Base-by-base conservation (phyloP, 1,139 yeast species). In the Yamadazyma sp. region DNA sequence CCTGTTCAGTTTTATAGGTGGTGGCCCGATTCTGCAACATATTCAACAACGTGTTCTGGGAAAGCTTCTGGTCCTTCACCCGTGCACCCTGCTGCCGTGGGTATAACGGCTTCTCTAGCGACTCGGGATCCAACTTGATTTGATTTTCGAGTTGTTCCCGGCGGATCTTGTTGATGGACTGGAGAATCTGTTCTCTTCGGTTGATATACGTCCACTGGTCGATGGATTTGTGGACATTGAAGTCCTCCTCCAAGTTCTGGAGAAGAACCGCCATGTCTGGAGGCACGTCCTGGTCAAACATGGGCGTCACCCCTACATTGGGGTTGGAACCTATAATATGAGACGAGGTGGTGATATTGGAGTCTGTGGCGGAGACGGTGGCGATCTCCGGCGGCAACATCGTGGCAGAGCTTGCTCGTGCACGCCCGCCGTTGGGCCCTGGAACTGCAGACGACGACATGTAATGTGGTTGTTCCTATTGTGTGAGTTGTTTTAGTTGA, bases 1-100 rank as follows among this genome's bases (percentile, higher is more conserved):
- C 97, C 14, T 74, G 71, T 43, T 86, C 90, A 17, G 76, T 67
- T 31, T 80, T 80, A 50, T 82, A 82, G 2, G 77, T 62, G 17
- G 72, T 69, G 2, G 90, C 95, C 28, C 98, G 66, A 41, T 80
- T 80, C 29, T 90, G 70, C 45, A 92, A 66, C 21, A 89, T 83
- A 8, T 82, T 73, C 2, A 94, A 81, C 41, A 92, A 64, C 42
- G 84, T 79, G 38, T 82, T 86, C 41, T 75, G 29, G 22, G 38
- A 23, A 65, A 41, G 31, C 29, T 38, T 37, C 22, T 37, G 40
- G 12, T 47, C 48, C 17, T 22, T 16, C 3, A 39, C 27, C 4
- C 15, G 17, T 9, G 38, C 41, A 27, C 38, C 35, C 20, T 42
- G 23, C 16, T 43, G 38, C 67, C 90, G 64, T 1, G 92, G 90